phyloP scores from a whole-genome alignment of 306 rosid genomes.

The Rubus idaeus region DNA sequence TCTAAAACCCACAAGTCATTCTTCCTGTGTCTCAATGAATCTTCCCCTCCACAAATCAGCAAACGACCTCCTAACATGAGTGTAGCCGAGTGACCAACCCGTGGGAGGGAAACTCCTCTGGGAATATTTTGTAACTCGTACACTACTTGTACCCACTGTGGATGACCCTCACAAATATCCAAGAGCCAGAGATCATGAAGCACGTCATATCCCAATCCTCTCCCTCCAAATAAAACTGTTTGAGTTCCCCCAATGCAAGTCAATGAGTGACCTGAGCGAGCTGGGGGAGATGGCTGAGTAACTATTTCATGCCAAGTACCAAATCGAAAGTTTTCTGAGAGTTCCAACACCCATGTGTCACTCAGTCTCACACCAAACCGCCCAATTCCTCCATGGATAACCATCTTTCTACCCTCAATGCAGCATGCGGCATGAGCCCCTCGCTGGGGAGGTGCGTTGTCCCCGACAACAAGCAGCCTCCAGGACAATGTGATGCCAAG shows the following conservation, averaged over 20 bases:
- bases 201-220: slow-evolving; percentile 79
- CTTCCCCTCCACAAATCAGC: slow-evolving; percentile 87
- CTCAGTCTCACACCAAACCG: slow-evolving; percentile 60
- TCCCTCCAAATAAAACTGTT: slow-evolving; percentile 79
- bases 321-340: slow-evolving; percentile 50
- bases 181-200: slow-evolving; percentile 87
- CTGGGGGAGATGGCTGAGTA: slow-evolving; percentile 69
- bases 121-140: slow-evolving; percentile 60
- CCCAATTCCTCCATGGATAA: slow-evolving; percentile 89
- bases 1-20: slow-evolving; percentile 86
- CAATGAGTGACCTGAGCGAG: slow-evolving; percentile 89
- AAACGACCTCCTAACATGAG: slow-evolving; percentile 74
- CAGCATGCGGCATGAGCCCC: slow-evolving; percentile 91
- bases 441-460: slow-evolving; percentile 59
- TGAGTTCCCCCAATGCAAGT: slow-evolving; percentile 60
- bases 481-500: slow-evolving; percentile 60
- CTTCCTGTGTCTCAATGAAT: slow-evolving; percentile 65
- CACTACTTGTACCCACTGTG: slow-evolving; percentile 61
- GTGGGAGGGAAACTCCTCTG: slow-evolving; percentile 67
- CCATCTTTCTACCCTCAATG: slow-evolving; percentile 65
- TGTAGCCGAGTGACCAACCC: slow-evolving; percentile 92
- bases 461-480: slow-evolving; percentile 65
- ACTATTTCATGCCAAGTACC: slow-evolving; percentile 74
- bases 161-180: slow-evolving; percentile 40
- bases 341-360: slow-evolving; percentile 85